Percentiles rank a stretch among this genome's conserved stretches.
Conservation (phyloP, 2,329 filamentous ascomycete genomes). For the Fusarium compactum region DNA sequence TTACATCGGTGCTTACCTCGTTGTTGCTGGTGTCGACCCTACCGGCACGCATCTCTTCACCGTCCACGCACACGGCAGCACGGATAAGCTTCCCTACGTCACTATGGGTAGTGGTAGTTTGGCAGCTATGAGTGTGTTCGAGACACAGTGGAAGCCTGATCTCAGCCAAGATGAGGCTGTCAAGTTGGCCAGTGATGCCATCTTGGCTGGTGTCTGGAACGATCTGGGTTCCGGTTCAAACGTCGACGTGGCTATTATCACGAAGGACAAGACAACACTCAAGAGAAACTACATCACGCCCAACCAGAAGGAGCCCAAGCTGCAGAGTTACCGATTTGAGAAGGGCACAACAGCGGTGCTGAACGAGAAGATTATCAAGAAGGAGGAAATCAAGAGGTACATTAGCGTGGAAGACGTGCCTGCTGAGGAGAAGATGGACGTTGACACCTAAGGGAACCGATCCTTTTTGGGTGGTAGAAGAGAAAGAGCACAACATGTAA, state of each 20-base stretch:
- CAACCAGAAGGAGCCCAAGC: constrained; percentile 90
- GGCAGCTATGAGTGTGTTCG: constrained; percentile 97
- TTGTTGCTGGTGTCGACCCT: constrained; percentile 95
- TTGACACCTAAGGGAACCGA: constrained; percentile 63
- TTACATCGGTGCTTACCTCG: constrained; percentile 96
- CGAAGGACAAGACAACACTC: constrained; percentile 92
- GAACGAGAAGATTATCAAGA: constrained; percentile 95
- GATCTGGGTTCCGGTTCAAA: constrained; percentile 97
- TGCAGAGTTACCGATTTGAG: constrained; percentile 91
- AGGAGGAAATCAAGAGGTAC: constrained; percentile 93
- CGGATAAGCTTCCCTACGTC: constrained; percentile 98
- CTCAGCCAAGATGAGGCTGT: constrained; percentile 85
- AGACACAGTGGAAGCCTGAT: constrained; percentile 90
- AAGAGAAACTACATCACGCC: constrained; percentile 93
- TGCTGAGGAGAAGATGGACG: constrained; percentile 76
- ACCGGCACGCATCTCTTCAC: constrained; percentile 97
- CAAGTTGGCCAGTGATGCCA: constrained; percentile 84
- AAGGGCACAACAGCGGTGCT: constrained; percentile 95
- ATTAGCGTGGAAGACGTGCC: constrained; percentile 90
- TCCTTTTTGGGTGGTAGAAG: constrained; percentile 25
- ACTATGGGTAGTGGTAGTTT: constrained; percentile 98
- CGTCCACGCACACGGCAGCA: constrained; percentile 97
- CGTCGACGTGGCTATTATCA: constrained; percentile 96
- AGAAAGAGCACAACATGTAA: constrained; percentile 42
- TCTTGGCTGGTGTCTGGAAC: constrained; percentile 98